Evolutionary conservation across 2,329 filamentous ascomycete species (phyloP), one percentile per base, ranked within the genome.

Genomic region (Pseudohalonectria lignicola): DNA sequence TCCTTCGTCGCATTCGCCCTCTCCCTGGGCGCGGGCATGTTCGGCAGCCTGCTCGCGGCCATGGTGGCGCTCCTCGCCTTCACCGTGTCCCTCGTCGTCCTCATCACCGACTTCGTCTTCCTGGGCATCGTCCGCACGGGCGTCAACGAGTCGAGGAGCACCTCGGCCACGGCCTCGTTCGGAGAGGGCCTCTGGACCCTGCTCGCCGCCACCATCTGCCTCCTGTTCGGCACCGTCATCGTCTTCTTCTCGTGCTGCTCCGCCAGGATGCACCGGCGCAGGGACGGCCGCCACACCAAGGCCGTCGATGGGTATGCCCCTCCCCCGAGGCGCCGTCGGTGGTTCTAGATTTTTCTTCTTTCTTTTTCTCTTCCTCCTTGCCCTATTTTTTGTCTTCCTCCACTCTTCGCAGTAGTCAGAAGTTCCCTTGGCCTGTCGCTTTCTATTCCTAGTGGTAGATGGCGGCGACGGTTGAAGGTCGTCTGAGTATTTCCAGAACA

Each of bases 211-310:
- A 72, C 71, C 44, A 59, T 78, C 42, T 63, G 66, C 47, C 59
- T 68, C 16, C 63, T 80, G 37, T 41, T 79, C 19, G 76, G 66
- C 8, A 67, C 69, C 16, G 43, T 76, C 38, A 47, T 80, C 36
- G 66, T 81, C 40, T 69, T 82, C 47, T 61, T 79, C 46, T 74
- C 73, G 6, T 81, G 76, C 66, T 79, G 69, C 58, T 66, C 65
- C 39, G 61, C 64, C 8, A 59, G 71, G n/a, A 33, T 61, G 47
- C 60, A 60, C 47, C 56, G 57, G 42, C 52, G 56, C 30, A 57
- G 59, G 44, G 55, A 55, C 47, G 41, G 39, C 18, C 40, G 40
- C 15, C 16, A 16, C 4, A 30, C 41, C n/a, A 53, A 53, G 46
- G 46, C 50, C 39, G 51, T 54, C 34, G 48, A 51, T 34, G 51